A percentile compares a stretch with the other conserved stretches of the same genome.
Evolutionary conservation across 1,284 basidiomycete genomes (phyloP).

Genomic region (Wolfiporia cocos): DNA sequence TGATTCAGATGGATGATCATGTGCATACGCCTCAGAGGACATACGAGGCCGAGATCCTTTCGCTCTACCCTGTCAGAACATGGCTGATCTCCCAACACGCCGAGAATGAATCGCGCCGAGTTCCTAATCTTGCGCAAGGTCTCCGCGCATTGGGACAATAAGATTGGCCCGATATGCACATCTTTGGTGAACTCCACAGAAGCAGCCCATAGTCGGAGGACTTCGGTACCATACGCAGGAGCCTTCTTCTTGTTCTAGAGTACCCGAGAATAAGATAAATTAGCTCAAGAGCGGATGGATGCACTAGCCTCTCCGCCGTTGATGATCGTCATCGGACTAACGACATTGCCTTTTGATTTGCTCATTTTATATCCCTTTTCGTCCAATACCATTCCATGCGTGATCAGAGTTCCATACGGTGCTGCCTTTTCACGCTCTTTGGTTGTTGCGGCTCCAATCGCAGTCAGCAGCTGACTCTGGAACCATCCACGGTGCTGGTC

Average conservation of each 20-base stretch:
- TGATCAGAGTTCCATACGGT: constrained; percentile 84
- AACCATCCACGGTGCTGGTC: constrained; percentile 99
- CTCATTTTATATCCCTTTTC: constrained; percentile 95
- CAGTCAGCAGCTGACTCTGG: constrained; percentile 90
- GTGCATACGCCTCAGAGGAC: constrained; percentile 21
- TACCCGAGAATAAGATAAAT: constrained; percentile 1
- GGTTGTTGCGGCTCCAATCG: constrained; percentile 47
- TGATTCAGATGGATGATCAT: constrained; percentile 5
- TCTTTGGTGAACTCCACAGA: constrained; percentile 90
- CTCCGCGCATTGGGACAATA: constrained; percentile 76
- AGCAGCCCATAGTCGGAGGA: constrained; percentile 89
- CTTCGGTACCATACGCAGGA: constrained; percentile 83
- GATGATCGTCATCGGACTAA: constrained; percentile 81
- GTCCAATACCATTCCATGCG: constrained; percentile 97
- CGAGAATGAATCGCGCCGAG: constrained; percentile 85
- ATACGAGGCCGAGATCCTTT: constrained; percentile 57
- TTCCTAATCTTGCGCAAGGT: constrained; percentile 85
- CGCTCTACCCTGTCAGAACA: constrained; percentile 31
- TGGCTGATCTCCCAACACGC: constrained; percentile 57
- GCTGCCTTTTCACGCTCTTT: constrained; percentile 29
- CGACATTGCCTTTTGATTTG: constrained; percentile 92
- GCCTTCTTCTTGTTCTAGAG: constrained; percentile 60
- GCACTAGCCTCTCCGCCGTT: constrained; percentile 70
- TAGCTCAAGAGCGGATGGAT: not conserved
- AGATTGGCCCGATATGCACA: constrained; percentile 77